Conservation (phyloP, 192 early-diverging fungal genomes). For the Entomortierella lignicola region DNA sequence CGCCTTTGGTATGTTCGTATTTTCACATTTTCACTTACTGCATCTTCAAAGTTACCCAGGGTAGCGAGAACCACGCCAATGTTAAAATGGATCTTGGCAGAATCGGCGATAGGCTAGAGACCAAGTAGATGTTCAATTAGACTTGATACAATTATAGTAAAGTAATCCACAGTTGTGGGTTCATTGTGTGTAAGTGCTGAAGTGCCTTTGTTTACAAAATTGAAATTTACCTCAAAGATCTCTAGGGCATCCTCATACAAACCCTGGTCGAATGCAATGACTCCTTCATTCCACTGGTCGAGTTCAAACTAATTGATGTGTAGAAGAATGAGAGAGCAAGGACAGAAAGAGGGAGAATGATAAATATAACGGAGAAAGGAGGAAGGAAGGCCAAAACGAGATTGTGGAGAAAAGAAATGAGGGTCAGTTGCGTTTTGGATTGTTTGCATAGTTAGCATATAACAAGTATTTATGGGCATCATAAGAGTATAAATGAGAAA, state of each 20-base stretch:
- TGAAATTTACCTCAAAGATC: constrained; percentile 71
- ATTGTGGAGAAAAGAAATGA: no score
- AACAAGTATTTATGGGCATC: no score
- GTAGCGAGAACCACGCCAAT: constrained; percentile 87
- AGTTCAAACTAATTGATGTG: constrained; percentile 80
- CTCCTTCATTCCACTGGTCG: constrained; percentile 84
- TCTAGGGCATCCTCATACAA: constrained; percentile 76
- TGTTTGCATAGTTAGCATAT: no score
- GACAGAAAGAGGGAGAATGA: constrained; percentile 27
- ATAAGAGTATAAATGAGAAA: no score
- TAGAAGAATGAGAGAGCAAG: no score
- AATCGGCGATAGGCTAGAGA: constrained; percentile 83
- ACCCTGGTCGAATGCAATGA: constrained; percentile 78
- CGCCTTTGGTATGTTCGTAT: no score
- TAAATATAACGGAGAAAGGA: background rate
- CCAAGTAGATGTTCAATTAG: background rate
- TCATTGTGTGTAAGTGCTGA: background rate
- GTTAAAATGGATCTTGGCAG: constrained; percentile 96
- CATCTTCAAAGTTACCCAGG: constrained; percentile 77
- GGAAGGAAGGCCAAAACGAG: background rate
- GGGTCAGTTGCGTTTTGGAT: background rate
- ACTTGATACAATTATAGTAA: background rate
- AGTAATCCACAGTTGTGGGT: background rate
- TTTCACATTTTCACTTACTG: no score
- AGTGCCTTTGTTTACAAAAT: no score